Evolutionary conservation across 352 stramenopile genomes (phyloP).

Genomic region (Globisporangium heterothallicum): DNA sequence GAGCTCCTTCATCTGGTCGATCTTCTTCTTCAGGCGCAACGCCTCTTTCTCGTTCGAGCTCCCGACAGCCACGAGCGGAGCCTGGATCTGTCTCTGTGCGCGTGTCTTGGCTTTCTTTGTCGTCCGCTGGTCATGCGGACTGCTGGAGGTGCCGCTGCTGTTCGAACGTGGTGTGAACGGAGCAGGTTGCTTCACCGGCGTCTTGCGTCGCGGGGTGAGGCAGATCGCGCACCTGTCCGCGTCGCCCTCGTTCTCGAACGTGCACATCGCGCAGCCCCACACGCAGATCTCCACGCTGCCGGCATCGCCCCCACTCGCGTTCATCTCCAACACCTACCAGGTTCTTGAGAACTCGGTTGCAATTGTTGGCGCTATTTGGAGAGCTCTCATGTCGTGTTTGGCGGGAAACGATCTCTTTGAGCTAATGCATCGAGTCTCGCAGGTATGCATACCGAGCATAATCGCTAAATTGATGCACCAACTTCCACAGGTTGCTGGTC

Average conservation of each 20-base stretch:
- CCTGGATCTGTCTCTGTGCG: conserved; percentile 24
- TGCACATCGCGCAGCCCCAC: conserved; percentile 72
- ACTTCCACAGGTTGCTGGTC: too few species aligned
- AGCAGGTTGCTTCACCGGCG: neutral
- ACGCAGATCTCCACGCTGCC: neutral
- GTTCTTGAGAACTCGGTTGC: too few species aligned
- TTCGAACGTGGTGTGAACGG: neutral
- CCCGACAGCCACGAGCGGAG: conserved; percentile 48
- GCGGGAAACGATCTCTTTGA: too few species aligned
- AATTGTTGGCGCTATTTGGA: too few species aligned
- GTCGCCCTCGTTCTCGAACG: conserved; percentile 53
- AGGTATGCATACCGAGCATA: too few species aligned
- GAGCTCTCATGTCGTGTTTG: too few species aligned
- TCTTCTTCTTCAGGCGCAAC: conserved; percentile 52
- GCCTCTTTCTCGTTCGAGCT: conserved; percentile 62
- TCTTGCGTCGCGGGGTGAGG: conserved; percentile 9
- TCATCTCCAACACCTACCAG: too few species aligned
- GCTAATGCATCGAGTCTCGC: too few species aligned
- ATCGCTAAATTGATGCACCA: too few species aligned
- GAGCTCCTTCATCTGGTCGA: conserved; percentile 70
- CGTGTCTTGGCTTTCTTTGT: too few species aligned
- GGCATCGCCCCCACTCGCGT: neutral
- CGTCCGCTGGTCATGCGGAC: conserved; percentile 4
- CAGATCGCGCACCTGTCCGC: conserved; percentile 59
- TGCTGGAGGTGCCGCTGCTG: neutral